Evolutionary conservation across 345 rosid genomes (phyloP).

Genomic region (Syzygium grande): DNA sequence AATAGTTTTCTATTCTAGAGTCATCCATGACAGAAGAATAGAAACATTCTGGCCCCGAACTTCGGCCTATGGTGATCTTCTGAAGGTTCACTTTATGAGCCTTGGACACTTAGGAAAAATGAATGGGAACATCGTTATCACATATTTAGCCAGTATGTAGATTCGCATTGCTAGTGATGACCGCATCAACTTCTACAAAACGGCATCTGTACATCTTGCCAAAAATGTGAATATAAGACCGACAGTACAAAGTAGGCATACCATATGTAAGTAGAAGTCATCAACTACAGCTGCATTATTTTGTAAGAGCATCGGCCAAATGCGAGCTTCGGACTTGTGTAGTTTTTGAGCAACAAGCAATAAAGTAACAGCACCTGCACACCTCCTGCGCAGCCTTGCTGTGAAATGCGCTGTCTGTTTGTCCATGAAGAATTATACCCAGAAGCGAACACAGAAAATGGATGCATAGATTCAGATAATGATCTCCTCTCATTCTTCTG

Average conservation of each 20-base stretch:
- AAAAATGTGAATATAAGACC: not conserved
- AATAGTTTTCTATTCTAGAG: not conserved
- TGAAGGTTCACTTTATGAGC: not conserved
- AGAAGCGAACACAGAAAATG: not conserved
- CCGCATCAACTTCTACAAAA: not conserved
- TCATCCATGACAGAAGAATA: not conserved
- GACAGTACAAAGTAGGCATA: slow-evolving; percentile 6
- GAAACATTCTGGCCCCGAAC: not conserved
- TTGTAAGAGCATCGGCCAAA: slow-evolving; percentile 82
- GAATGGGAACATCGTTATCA: not conserved
- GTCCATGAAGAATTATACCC: not conserved
- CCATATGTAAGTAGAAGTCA: slow-evolving; percentile 75
- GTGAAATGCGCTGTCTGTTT: not conserved
- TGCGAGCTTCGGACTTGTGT: slow-evolving; percentile 79
- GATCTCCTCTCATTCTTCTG: not conserved
- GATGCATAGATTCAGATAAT: not conserved
- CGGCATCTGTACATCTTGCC: not conserved
- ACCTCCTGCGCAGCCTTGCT: slow-evolving; percentile 60
- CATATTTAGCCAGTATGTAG: not conserved
- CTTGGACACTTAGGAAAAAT: not conserved
- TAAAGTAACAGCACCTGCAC: slow-evolving; percentile 72
- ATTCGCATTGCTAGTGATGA: not conserved
- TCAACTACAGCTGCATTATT: slow-evolving; percentile 68
- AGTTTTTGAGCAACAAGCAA: slow-evolving; percentile 77
- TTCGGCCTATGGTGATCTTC: not conserved